Conservation (phyloP, 768 basidiomycete species). For the Lentinus tigrinus region DNA sequence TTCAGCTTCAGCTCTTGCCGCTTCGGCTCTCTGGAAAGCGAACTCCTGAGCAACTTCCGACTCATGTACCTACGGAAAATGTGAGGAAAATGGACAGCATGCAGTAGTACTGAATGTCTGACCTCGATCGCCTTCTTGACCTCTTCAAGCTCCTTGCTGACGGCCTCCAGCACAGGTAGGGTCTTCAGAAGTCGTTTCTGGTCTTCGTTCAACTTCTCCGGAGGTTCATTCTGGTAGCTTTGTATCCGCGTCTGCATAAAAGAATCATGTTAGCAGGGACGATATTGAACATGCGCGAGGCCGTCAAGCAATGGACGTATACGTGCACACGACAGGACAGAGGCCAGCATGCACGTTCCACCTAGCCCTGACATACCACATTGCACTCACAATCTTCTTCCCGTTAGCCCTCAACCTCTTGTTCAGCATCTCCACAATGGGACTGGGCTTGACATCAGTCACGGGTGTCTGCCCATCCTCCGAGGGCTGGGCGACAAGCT, state of each 20-base stretch:
- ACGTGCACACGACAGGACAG: conserved; percentile 7
- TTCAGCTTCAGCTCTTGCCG: conserved; percentile 53
- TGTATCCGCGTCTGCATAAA: conserved; percentile 64
- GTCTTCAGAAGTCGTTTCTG: conserved; percentile 74
- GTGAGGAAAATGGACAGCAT: neutral
- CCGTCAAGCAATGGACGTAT: conserved; percentile 15
- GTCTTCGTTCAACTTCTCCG: conserved; percentile 82
- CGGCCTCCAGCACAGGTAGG: conserved; percentile 73
- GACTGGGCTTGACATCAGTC: conserved; percentile 48
- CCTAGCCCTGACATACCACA: conserved; percentile 6
- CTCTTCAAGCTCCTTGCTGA: conserved; percentile 80
- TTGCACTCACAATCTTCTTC: conserved; percentile 76
- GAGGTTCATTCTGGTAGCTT: conserved; percentile 63
- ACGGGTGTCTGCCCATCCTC: conserved; percentile 18
- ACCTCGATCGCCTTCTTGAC: conserved; percentile 87
- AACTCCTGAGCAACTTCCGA: conserved; percentile 58
- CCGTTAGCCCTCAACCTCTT: conserved; percentile 75
- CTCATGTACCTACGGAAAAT: conserved; percentile 53
- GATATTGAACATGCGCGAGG: neutral
- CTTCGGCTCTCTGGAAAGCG: conserved; percentile 51
- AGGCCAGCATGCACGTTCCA: neutral
- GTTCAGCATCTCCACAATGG: conserved; percentile 74
- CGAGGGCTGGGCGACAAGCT: conserved; percentile 40
- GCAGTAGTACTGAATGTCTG: neutral
- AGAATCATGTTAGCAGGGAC: neutral